A percentile compares a stretch with the other conserved stretches of the same genome.
Evolutionary conservation across 257 asterid species (phyloP).

Genomic region (Ophiorrhiza pumila): DNA sequence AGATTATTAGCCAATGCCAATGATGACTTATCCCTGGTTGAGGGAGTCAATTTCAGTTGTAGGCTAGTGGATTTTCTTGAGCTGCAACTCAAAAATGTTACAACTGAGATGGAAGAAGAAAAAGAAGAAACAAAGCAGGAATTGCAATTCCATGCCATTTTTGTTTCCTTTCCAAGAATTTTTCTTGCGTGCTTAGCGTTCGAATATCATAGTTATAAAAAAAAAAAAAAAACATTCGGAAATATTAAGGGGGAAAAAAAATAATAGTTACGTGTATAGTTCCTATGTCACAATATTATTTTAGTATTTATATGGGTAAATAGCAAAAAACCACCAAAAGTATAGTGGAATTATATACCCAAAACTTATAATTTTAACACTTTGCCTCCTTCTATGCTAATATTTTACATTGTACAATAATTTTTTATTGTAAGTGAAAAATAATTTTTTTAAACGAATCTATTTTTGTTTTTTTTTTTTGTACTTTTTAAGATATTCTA

Average conservation of each 20-base stretch:
- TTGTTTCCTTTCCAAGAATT: background rate
- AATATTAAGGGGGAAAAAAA: too few relatives aligned
- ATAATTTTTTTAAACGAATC: too few relatives aligned
- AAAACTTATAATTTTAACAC: too few relatives aligned
- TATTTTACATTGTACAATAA: too few relatives aligned
- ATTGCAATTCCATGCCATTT: constrained; percentile 44
- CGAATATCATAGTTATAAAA: background rate
- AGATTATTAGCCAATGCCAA: background rate
- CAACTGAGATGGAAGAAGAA: constrained; percentile 15
- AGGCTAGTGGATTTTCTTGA: constrained; percentile 14
- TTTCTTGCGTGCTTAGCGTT: too few relatives aligned
- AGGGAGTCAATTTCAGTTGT: background rate
- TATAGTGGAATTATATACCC: too few relatives aligned
- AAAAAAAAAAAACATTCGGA: background rate
- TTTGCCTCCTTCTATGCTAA: too few relatives aligned
- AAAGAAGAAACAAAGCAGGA: constrained; percentile 13
- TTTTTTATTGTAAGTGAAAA: too few relatives aligned
- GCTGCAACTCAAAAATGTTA: constrained; percentile 18
- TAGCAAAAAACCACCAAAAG: too few relatives aligned
- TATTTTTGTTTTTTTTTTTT: too few relatives aligned
- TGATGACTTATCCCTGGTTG: constrained; percentile 1
- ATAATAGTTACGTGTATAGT: constrained; percentile 7
- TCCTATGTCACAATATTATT: constrained; percentile 2
- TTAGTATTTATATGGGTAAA: too few relatives aligned
- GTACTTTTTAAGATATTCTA: too few relatives aligned